A percentile compares a stretch with the other conserved stretches of the same genome.
These are phyloP conservation scores for Hanseniaspora occidentalis DNA, from an alignment of 805 yeast species.

Conservation along the genomic window DNA sequence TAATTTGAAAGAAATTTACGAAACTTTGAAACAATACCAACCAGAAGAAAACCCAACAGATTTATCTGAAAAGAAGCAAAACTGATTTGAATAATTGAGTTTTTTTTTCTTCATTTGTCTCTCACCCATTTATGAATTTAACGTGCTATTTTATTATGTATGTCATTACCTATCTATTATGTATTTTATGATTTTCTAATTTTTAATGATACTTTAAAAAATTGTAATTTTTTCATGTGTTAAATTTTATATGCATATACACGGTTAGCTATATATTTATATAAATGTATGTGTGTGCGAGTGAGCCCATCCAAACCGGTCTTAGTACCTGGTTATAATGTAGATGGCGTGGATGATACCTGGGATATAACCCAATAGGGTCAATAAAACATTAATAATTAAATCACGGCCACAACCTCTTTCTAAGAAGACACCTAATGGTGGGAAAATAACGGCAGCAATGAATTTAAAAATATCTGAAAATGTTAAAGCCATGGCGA, in stretches of 20 bases:
- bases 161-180: neutral
- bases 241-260: neutral
- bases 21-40: neutral
- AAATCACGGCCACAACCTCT: conserved; percentile 30
- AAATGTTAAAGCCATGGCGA: conserved; percentile 6
- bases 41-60: neutral
- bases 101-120: too few species aligned
- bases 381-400: conserved; percentile 40
- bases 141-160: too few species aligned
- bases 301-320: too few species aligned
- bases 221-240: neutral
- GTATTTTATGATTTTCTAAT: neutral
- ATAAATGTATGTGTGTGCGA: too few species aligned
- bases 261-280: too few species aligned
- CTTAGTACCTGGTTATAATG: conserved; percentile 26
- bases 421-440: conserved; percentile 45
- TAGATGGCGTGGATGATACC: conserved; percentile 54
- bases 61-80: neutral
- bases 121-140: too few species aligned
- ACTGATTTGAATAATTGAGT: too few species aligned
- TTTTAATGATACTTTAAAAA: neutral
- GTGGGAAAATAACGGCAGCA: conserved; percentile 36
- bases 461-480: conserved; percentile 8
- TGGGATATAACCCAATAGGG: conserved; percentile 61
- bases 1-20: neutral